Base-by-base conservation (phyloP, 1,139 yeast genomes). In the Hemisphaericaspora subhashii region DNA sequence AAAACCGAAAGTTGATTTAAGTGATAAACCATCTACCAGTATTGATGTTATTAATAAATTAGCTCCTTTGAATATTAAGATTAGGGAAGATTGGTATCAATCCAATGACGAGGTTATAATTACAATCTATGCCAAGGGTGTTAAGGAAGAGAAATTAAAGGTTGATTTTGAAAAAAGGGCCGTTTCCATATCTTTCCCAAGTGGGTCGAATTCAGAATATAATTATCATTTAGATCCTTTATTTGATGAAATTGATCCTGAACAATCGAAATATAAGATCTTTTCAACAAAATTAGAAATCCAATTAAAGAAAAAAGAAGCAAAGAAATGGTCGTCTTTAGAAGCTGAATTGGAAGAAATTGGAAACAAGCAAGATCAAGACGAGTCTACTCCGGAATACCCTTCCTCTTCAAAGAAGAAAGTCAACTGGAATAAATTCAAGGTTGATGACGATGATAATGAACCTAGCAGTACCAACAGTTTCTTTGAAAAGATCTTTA, bases 81-180 rank as follows among this genome's bases (percentile, higher is more conserved):
- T 82, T 44, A 76, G 83, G 54, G 78, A 75, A 31, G 96, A 89
- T 53, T 89, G 94, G 89, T 88, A 83, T 60, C 96, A 89, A 57
- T 71, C 80, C 15, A 57, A 66, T 12, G 68, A 67, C 1, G 58
- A 63, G 3, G 76, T 89, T 12, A 81, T 83, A 5, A 68, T 90
- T 24, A 80, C 95, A 1, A 66, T 92, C 6, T 92, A 84, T 51
- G 80, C 88, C 40, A 83, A 84, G 47, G 77, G 77, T 31, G 71
- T 83, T 22, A 81, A 85, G 14, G 61, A 65, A 35, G 73, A 69
- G 3, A 51, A 65, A 1, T 60, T 72, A 30, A 51, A 54, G 3
- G 64, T 79, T 13, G 58, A 62, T 2, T 69, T 79, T 40, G 50
- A 54, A 4, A 35, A 52, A 1, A 48, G 45, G 3, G 54, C 72